Evolutionary conservation across 1,284 basidiomycete species (phyloP).

Genomic region (Spongiforma sp.): DNA sequence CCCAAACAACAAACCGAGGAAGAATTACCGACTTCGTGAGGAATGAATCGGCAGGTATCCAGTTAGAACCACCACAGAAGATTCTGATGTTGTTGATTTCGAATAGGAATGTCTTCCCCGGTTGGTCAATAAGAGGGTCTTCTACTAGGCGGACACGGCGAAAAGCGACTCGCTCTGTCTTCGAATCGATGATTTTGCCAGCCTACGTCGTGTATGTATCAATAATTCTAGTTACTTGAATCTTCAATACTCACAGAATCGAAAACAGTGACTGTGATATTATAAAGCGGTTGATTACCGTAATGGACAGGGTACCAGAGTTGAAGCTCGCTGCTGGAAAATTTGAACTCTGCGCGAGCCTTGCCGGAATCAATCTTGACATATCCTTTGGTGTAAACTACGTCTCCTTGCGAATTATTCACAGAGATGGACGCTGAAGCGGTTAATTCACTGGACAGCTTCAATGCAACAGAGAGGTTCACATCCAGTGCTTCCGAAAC

Average conservation of each 20-base stretch:
- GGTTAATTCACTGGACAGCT: constrained; percentile 44
- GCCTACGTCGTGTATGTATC: constrained; percentile 40
- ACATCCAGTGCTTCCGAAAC: constrained; percentile 60
- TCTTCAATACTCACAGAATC: constrained; percentile 49
- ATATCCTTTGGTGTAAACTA: constrained; percentile 43
- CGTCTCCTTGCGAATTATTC: constrained; percentile 50
- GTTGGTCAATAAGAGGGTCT: constrained; percentile 72
- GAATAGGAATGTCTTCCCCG: constrained; percentile 85
- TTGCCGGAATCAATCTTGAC: constrained; percentile 45
- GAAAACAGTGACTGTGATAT: constrained; percentile 55
- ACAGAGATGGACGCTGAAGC: constrained; percentile 53
- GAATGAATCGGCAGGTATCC: constrained; percentile 93
- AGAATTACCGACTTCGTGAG: constrained; percentile 67
- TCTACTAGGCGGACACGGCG: constrained; percentile 77
- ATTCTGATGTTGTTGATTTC: constrained; percentile 86
- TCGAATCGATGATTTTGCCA: constrained; percentile 54
- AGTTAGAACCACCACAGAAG: constrained; percentile 93
- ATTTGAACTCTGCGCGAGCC: constrained; percentile 53
- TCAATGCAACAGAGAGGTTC: constrained; percentile 51
- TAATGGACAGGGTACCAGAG: constrained; percentile 89
- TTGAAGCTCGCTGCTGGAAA: constrained; percentile 59
- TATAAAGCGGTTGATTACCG: constrained; percentile 81
- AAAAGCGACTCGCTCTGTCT: constrained; percentile 71
- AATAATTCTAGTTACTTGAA: constrained; percentile 1
- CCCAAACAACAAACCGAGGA: constrained; percentile 2